Evolutionary conservation across 2,329 filamentous ascomycete species (phyloP).

Genomic region (Geosmithia putterillii): DNA sequence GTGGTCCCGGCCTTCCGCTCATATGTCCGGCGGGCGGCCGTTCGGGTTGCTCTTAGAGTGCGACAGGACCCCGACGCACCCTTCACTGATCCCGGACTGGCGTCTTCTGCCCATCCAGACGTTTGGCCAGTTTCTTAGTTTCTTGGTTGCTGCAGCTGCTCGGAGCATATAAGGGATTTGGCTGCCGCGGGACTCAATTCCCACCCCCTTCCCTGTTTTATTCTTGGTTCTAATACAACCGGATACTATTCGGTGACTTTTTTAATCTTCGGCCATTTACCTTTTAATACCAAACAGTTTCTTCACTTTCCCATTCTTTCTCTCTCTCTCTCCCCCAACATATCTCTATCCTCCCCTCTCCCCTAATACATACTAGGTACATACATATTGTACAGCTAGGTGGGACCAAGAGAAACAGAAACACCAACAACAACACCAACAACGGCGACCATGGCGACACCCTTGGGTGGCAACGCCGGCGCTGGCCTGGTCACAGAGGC

Average conservation of each 20-base stretch:
- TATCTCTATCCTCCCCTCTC: background rate
- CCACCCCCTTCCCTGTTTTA: too few relatives aligned
- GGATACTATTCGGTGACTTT: too few relatives aligned
- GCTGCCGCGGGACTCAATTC: too few relatives aligned
- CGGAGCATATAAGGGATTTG: too few relatives aligned
- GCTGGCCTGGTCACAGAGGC: background rate
- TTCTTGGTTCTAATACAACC: too few relatives aligned
- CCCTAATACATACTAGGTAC: too few relatives aligned
- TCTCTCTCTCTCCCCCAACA: background rate
- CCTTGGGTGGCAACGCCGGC: background rate
- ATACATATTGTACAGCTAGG: background rate
- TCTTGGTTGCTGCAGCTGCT: too few relatives aligned
- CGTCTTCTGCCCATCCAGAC: too few relatives aligned
- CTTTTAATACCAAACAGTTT: background rate
- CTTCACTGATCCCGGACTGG: too few relatives aligned
- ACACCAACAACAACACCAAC: background rate
- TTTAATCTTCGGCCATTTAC: too few relatives aligned
- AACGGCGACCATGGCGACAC: conserved; percentile 1
- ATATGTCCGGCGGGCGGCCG: background rate
- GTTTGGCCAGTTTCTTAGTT: too few relatives aligned
- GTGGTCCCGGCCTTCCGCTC: background rate
- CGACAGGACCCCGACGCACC: background rate
- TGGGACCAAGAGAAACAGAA: background rate
- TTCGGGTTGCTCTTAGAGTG: conserved; percentile 1
- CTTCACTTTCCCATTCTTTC: background rate